Conservation (phyloP, 768 basidiomycete genomes). For the Lentinula detonsa region DNA sequence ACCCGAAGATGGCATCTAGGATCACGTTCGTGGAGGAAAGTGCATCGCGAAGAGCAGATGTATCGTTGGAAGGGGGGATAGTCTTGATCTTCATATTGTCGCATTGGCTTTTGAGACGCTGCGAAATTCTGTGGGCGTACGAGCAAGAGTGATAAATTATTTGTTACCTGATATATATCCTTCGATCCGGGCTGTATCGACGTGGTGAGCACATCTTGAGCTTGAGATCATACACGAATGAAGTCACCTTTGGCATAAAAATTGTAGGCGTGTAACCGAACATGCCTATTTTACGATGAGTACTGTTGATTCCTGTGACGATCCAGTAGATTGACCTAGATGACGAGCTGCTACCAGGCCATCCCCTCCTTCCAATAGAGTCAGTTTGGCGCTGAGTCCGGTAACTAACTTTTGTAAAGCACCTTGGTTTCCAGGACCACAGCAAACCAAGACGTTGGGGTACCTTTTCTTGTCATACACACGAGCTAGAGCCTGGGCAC, state of each 20-base stretch:
- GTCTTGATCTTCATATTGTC: constrained; percentile 82
- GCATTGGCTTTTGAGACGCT: constrained; percentile 85
- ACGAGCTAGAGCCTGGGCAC: constrained; percentile 82
- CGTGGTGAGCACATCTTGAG: background rate
- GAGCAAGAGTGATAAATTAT: background rate
- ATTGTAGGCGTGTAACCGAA: constrained; percentile 88
- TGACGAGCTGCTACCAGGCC: constrained; percentile 96
- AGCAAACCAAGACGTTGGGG: constrained; percentile 84
- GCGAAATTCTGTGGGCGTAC: background rate
- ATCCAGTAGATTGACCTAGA: constrained; percentile 47
- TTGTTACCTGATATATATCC: constrained; percentile 77
- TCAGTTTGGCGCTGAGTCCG: background rate
- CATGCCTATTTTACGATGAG: constrained; percentile 48
- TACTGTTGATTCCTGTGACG: background rate
- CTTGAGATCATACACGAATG: background rate
- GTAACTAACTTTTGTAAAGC: background rate
- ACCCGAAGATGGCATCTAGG: constrained; percentile 95
- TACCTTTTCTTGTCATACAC: constrained; percentile 66
- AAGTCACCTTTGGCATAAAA: constrained; percentile 85
- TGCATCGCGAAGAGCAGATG: constrained; percentile 39
- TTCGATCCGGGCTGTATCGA: constrained; percentile 76
- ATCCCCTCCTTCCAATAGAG: constrained; percentile 59
- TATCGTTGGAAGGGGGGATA: constrained; percentile 44
- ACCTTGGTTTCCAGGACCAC: constrained; percentile 94
- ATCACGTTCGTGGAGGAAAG: constrained; percentile 70